Evolutionary conservation across 306 rosid species (phyloP), one percentile per base, ranked within the genome.

Genomic region (Begonia peltatifolia): DNA sequence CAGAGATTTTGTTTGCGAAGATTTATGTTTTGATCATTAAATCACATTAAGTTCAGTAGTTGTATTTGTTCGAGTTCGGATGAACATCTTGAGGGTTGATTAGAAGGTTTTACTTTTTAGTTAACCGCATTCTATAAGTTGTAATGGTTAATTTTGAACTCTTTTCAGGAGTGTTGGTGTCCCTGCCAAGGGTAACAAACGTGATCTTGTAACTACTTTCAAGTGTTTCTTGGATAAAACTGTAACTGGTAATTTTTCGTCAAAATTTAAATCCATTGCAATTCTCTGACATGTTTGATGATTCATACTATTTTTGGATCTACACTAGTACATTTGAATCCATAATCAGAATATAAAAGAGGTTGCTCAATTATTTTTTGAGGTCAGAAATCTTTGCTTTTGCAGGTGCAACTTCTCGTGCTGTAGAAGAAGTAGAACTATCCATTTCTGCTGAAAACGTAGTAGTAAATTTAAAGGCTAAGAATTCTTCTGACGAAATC

Each of bases 151-250:
- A 35, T 64, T 67, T 69, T 71, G 59, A 59, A 63, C 38, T 44
- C 50, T 67, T 71, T 23, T 55, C 94, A 89, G 97, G 87, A 78
- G 54, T 18, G 36, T 82, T 18, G 75, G 68, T 66, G 73, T 82
- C 20, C 71, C 89, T 50, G 79, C 90, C 60, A 89, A 74, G 73
- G 97, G 97, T 43, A 68, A 78, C 15, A 89, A 85, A 73, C 77
- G 65, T 30, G 90, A 84, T 9, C 94, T 89, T 50, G 74, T 89
- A 70, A 66, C 83, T 46, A 74, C 97, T 36, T 68, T 83, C 72
- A 84, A 70, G 79, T 65, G 68, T 72, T 80, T 77, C 65, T 52
- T 79, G 71, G 80, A 76, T 66, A 72, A 61, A 55, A 65, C 66
- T 59, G 68, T 46, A 30, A 30, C 73, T 53, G 97, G 97, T 89